Evolutionary conservation across 179 eudicot species (phyloP).

Genomic region (Beta corolliflora): DNA sequence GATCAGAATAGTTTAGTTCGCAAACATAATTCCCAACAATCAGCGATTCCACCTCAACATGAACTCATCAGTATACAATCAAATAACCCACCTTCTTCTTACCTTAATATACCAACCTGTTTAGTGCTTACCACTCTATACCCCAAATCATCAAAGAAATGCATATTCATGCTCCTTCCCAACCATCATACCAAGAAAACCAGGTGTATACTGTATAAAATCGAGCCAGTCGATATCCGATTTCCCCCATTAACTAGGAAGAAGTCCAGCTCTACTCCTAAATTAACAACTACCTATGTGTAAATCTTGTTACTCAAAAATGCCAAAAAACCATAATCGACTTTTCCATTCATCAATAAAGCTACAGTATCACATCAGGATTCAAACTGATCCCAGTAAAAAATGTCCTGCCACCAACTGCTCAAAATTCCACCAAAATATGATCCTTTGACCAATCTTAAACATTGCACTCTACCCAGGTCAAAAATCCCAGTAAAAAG

Average conservation of each 20-base stretch:
- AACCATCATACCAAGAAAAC: not conserved
- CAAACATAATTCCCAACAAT: not conserved
- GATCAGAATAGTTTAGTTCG: not conserved
- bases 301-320: not conserved
- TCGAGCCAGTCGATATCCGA: too few species aligned
- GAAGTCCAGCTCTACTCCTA: not conserved
- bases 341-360: not conserved
- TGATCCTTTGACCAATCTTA: too few species aligned
- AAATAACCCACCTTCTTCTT: not conserved
- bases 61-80: not conserved
- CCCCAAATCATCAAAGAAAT: not conserved
- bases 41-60: not conserved
- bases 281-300: not conserved
- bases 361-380: not conserved
- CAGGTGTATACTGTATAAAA: too few species aligned
- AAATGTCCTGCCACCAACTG: not conserved
- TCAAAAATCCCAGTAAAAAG: not conserved
- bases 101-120: not conserved
- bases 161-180: not conserved
- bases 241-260: not conserved
- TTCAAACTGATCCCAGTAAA: constrained; percentile 22
- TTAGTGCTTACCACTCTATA: not conserved
- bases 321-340: not conserved
- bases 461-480: not conserved
- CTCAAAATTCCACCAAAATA: not conserved